These are phyloP conservation scores for Tylopilus orsonianus DNA, from an alignment of 1,284 basidiomycete genomes.

Conservation along the genomic window DNA sequence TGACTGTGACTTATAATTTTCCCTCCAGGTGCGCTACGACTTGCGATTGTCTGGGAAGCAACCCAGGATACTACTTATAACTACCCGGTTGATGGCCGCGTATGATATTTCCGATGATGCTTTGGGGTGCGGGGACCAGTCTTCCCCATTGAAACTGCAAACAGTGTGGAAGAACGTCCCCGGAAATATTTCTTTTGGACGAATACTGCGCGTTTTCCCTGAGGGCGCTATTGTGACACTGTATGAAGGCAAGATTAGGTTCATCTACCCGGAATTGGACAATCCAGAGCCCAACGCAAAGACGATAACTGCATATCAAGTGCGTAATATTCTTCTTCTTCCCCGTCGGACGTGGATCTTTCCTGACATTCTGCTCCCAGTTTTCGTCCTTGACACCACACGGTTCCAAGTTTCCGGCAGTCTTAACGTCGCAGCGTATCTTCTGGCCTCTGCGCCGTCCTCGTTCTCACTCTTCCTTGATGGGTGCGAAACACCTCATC, in stretches of 20 bases:
- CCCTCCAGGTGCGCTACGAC: constrained; percentile 28
- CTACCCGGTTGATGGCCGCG: constrained; percentile 31
- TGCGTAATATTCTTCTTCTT: constrained; percentile 5
- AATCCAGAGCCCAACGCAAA: constrained; percentile 14
- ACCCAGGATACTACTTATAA: constrained; percentile 28
- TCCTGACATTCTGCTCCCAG: constrained; percentile 10
- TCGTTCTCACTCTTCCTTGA: neutral
- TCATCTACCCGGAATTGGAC: constrained; percentile 31
- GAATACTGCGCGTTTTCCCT: constrained; percentile 30
- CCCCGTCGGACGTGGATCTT: too few relatives aligned
- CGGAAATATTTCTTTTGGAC: constrained; percentile 25
- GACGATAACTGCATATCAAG: constrained; percentile 21
- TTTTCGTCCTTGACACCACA: constrained; percentile 19
- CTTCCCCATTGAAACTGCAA: constrained; percentile 12
- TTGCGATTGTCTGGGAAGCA: constrained; percentile 27
- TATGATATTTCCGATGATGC: constrained; percentile 28
- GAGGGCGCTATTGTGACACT: constrained; percentile 29
- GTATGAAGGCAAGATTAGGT: constrained; percentile 28
- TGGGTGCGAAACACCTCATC: constrained; percentile 17
- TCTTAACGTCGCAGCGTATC: constrained; percentile 31
- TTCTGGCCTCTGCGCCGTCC: constrained; percentile 28
- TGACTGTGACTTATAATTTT: neutral
- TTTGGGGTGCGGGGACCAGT: constrained; percentile 12
- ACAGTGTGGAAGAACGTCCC: constrained; percentile 23
- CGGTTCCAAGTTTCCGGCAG: constrained; percentile 20